These are phyloP conservation scores for Rhododendron mucronatum DNA, from an alignment of 148 eudicot species.

Conservation along the genomic window DNA sequence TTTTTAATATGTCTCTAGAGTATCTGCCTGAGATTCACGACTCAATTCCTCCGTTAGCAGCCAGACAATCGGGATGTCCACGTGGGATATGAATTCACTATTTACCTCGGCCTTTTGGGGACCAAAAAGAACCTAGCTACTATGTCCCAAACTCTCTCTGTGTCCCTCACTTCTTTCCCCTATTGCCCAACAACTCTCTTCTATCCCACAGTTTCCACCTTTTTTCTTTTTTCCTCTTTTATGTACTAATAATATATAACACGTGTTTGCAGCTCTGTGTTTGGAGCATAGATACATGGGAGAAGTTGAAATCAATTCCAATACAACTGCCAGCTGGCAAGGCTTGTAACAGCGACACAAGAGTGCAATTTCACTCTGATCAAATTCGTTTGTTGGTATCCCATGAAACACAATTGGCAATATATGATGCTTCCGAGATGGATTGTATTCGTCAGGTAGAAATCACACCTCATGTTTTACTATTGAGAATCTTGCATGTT, in stretches of 20 bases:
- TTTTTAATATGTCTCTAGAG: no score
- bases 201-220: background rate
- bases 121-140: no score
- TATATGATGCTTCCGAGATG: conserved; percentile 85
- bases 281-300: conserved; percentile 85
- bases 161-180: no score
- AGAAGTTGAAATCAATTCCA: conserved; percentile 49
- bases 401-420: conserved; percentile 78
- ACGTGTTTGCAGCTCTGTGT: conserved; percentile 49
- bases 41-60: no score
- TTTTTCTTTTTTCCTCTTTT: no score
- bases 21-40: no score
- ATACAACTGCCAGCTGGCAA: conserved; percentile 76
- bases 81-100: no score
- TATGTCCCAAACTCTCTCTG: no score
- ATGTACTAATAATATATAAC: background rate
- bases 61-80: no score
- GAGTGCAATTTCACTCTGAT: conserved; percentile 81
- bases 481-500: background rate
- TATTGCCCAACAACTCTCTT: background rate
- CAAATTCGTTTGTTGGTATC: conserved; percentile 68
- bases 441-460: conserved; percentile 67
- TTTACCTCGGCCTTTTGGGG: no score
- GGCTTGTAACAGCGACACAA: conserved; percentile 59
- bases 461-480: background rate